Conservation (phyloP, 1,284 basidiomycete species). For the Sutorius eximius region DNA sequence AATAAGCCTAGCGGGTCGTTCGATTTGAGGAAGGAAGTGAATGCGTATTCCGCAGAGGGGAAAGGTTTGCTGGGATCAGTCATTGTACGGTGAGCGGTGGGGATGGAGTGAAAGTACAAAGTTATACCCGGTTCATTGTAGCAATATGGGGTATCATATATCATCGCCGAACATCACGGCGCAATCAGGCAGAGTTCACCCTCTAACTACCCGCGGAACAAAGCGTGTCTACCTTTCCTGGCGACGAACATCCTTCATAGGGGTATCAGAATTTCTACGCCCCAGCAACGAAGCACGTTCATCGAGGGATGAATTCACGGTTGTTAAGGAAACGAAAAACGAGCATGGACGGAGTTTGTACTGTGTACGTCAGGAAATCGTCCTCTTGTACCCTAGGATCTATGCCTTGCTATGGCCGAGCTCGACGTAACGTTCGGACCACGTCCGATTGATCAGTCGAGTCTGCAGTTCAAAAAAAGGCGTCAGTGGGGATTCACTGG, state of each 20-base stretch:
- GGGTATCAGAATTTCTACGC: background rate
- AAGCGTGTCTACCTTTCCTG: slow-evolving; percentile 15
- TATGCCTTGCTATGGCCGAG: slow-evolving; percentile 17
- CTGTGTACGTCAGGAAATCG: slow-evolving; percentile 4
- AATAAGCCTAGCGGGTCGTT: slow-evolving; percentile 23
- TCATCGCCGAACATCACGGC: slow-evolving; percentile 2
- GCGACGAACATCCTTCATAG: background rate
- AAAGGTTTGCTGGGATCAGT: background rate
- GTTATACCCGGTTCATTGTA: too few species aligned
- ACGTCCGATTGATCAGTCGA: slow-evolving; percentile 22
- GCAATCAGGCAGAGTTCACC: background rate
- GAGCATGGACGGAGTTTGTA: background rate
- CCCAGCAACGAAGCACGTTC: slow-evolving; percentile 3
- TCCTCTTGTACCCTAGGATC: background rate
- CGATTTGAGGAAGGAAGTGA: slow-evolving; percentile 18
- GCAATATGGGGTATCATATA: background rate
- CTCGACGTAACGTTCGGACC: slow-evolving; percentile 33
- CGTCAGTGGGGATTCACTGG: background rate
- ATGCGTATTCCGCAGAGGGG: slow-evolving; percentile 1
- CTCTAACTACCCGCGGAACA: slow-evolving; percentile 1
- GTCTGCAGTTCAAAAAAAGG: slow-evolving; percentile 10
- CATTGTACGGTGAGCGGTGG: slow-evolving; percentile 8
- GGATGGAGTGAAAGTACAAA: background rate
- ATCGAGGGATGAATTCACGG: background rate
- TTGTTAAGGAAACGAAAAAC: background rate